Evolutionary conservation across 768 basidiomycete genomes (phyloP), one percentile per base, ranked within the genome.

Genomic region (Russula brevipes): DNA sequence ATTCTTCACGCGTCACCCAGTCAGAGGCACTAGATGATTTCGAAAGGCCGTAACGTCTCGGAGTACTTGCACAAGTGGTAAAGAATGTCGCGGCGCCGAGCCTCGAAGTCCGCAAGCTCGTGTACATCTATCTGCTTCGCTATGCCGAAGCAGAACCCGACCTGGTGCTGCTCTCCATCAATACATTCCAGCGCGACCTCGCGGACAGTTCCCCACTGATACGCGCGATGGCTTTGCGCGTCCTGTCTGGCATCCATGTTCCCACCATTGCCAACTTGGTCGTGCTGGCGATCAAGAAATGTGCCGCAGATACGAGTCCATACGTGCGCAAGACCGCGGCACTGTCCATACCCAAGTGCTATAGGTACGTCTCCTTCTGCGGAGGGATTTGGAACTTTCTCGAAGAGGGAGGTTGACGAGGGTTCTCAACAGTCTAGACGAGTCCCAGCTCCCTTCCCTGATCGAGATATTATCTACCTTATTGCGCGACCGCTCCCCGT

Each of bases 151-250:
- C 87, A 39, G 94, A 97, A 70, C 95, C 97, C 14, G 97, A 98
- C 74, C 86, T 98, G 53, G 91, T 96, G 1, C 76, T 99, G 54
- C 81, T 99, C 36, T 95, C 94, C 3, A 96, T 99, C 78, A 99
- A 99, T 76, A 96, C 96, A 1, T 98, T 98, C 72, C 97, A 99
- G 74, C 93, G 92, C 74, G 97, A 99, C 76, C 80, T 99, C 36
- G 85, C 88, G 4, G 97, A 98, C 70, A 79, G 86, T 38, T 97
- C 89, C 65, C 96, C 95, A 0, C 83, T 97, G 69, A 98, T 98
- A 62, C 87, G 97, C 24, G 94, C 94, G 12, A 96, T 98, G 91
- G 94, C 96, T 3, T 77, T 99, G 61, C 82, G 94, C 31, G 95
- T 98, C 2, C 80, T 99, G 47, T 91, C 91, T 60, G 91, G 93